These are phyloP conservation scores for Stephanodiscus triporus DNA, from an alignment of 108 stramenopile species.

Conservation along the genomic window DNA sequence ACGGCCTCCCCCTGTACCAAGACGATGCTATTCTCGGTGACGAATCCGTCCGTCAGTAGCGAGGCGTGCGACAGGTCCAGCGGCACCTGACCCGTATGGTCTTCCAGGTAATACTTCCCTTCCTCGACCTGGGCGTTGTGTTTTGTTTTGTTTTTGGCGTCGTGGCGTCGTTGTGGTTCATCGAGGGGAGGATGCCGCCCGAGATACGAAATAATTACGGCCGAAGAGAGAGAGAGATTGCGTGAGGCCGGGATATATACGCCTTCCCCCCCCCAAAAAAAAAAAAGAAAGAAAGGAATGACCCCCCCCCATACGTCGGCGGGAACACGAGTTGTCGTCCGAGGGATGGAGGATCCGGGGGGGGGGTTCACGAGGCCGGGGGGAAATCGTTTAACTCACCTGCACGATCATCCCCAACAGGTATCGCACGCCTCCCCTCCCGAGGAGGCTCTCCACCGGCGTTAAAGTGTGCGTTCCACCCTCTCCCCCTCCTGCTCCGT, in stretches of 20 bases:
- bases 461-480: constrained; percentile 44
- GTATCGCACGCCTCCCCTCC: constrained; percentile 51
- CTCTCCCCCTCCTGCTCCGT: background rate
- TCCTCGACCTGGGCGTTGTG: constrained; percentile 55
- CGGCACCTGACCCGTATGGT: constrained; percentile 74
- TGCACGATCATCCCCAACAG: constrained; percentile 64
- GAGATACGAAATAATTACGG: too few relatives aligned
- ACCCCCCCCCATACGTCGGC: too few relatives aligned
- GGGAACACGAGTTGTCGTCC: too few relatives aligned
- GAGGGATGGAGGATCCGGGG: too few relatives aligned
- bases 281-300: too few relatives aligned
- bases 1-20: constrained; percentile 88
- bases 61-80: constrained; percentile 60
- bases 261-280: too few relatives aligned
- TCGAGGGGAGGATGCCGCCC: background rate
- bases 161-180: too few relatives aligned
- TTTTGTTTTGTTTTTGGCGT: background rate
- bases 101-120: constrained; percentile 76
- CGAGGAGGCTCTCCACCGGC: constrained; percentile 65
- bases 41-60: constrained; percentile 65
- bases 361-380: background rate
- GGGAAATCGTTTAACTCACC: constrained; percentile 15
- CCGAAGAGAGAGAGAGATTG: too few relatives aligned
- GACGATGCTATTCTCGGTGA: constrained; percentile 88
- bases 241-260: too few relatives aligned